Evolutionary conservation across 371 early-diverging fungal genomes (phyloP), one percentile per base, ranked within the genome.

Genomic region (Zancudomyces culisetae): DNA sequence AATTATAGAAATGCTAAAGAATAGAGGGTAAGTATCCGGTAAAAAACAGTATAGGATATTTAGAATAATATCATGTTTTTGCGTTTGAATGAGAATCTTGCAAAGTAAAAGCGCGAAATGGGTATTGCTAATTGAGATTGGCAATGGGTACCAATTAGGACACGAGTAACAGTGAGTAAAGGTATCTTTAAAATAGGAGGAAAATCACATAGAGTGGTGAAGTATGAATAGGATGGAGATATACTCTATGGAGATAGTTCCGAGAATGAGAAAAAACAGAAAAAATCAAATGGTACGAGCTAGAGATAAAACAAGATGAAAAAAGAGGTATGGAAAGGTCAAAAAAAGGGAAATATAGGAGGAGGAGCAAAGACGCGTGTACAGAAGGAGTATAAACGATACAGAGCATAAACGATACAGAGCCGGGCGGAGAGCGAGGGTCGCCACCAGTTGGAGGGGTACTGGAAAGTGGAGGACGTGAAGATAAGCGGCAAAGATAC

Each of bases 401-500:
- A 30, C 52, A 22, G 19, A 49, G 2, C 20, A 26, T 20, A n/a
- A 29, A 60, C 53, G 23, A 27, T n/a, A 64, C 59, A 46, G 20
- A 30, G 52, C 22, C 40, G 46, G 15, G 6, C 6, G 35, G 35
- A 35, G 23, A 56, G 67, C 22, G 59, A 28, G 54, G 50, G 22
- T 58, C 40, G 46, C 41, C 52, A 29, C 61, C 18, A 76, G 69
- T 46, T 61, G 61, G 35, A 63, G 62, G 12, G 60, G 69, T 28
- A 68, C 73, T 26, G n/a, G 29, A 27, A 49, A 64, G 63, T 28
- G 63, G 63, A 77, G 85, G 27, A 79, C 81, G 4, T 76, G 76
- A 41, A 77, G 81, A 57, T 84, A 84, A 0, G 76, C 81, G 2
- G 86, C 85, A 6, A 76, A 70, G 0, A 83, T 84, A 39, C 84